A percentile compares a stretch with the other conserved stretches of the same genome.
Evolutionary conservation across 805 yeast species (phyloP).

Genomic region (Blastobotrys attinorum): DNA sequence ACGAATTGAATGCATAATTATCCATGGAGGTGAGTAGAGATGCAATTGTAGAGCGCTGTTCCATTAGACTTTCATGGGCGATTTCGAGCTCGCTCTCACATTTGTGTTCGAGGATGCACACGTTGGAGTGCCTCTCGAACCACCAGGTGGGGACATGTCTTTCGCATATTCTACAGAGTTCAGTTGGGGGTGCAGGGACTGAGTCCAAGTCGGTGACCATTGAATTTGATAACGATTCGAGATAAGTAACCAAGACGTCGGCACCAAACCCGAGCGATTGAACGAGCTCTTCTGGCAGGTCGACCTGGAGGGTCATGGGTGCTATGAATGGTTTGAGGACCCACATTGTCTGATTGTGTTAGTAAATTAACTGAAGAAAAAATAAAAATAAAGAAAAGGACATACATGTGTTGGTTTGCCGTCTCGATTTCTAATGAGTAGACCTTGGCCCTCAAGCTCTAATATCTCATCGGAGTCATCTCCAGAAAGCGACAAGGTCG

Average conservation of each 20-base stretch:
- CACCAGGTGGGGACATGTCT: conserved; percentile 92
- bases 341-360: conserved; percentile 63
- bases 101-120: conserved; percentile 79
- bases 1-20: neutral
- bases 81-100: conserved; percentile 68
- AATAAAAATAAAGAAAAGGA: neutral
- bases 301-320: conserved; percentile 51
- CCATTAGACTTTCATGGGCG: conserved; percentile 67
- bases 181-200: conserved; percentile 72
- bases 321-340: conserved; percentile 70
- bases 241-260: conserved; percentile 68
- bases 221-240: conserved; percentile 53
- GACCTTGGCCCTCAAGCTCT: conserved; percentile 91
- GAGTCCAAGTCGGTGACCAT: conserved; percentile 49
- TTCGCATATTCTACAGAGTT: conserved; percentile 89
- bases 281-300: conserved; percentile 62
- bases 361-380: too few relatives aligned
- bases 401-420: conserved; percentile 52
- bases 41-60: conserved; percentile 50
- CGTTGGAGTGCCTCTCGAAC: conserved; percentile 82
- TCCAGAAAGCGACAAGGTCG: conserved; percentile 5
- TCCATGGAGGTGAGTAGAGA: conserved; percentile 28
- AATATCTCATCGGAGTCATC: conserved; percentile 15
- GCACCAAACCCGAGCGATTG: conserved; percentile 84
- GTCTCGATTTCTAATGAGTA: conserved; percentile 57